Evolutionary conservation across 2,329 filamentous ascomycete species (phyloP), one percentile per base, ranked within the genome.

Genomic region (Mariannaea elegans): DNA sequence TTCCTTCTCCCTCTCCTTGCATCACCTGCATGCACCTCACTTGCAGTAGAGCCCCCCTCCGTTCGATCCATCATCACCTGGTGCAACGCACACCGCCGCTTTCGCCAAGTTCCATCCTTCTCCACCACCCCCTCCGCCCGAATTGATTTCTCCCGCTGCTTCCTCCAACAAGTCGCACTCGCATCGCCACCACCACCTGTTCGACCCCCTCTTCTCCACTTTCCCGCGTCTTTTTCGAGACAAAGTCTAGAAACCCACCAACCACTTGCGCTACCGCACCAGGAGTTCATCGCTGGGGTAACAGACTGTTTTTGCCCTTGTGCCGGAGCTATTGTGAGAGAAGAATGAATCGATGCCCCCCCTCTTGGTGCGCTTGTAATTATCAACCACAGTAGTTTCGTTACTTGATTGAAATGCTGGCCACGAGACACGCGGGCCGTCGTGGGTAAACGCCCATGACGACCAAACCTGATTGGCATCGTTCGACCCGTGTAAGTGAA

Each of bases 351-450:
- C n/a, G 24, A 9, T 14, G 13, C 27, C 9, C 24, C 18, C n/a
- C n/a, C n/a, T n/a, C n/a, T n/a, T n/a, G n/a, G n/a, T n/a, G n/a
- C n/a, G n/a, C n/a, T n/a, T n/a, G n/a, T n/a, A n/a, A n/a, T n/a
- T n/a, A n/a, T n/a, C n/a, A n/a, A n/a, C n/a, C n/a, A n/a, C n/a
- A n/a, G n/a, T n/a, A n/a, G n/a, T n/a, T n/a, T 8, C 7, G 7
- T 13, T 9, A 19, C 14, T 34, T 21, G 12, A 29, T 16, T 7
- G 16, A 14, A 9, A 5, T 18, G 21, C 12, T 12, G 12, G 23
- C 36, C 39, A 38, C 27, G 13, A 32, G 41, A 32, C n/a, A 49
- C n/a, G n/a, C 49, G 56, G 56, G 5, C 44, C 48, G 47, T 9
- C 27, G 27, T 18, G 38, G 31, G 21, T 7, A 31, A 31, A 7